Evolutionary conservation across 106 monocot species (phyloP).

Genomic region (Dioscorea zingiberensis): DNA sequence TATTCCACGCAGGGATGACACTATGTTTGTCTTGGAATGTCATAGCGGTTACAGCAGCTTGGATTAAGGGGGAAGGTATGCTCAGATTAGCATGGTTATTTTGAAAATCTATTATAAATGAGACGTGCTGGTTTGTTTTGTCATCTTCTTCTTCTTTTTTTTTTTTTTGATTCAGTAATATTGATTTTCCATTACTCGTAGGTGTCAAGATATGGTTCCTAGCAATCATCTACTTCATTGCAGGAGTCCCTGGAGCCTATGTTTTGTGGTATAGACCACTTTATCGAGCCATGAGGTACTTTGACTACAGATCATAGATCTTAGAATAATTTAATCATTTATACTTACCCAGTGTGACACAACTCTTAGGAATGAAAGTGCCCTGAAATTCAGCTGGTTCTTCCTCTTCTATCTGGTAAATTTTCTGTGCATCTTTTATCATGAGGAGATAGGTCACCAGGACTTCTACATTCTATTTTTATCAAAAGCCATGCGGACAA

Average conservation of each 20-base stretch:
- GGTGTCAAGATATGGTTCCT: constrained; percentile 68
- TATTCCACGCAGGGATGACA: constrained; percentile 30
- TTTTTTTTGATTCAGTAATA: not conserved
- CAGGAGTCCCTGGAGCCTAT: constrained; percentile 65
- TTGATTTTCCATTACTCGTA: constrained; percentile 12
- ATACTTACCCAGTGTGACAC: not conserved
- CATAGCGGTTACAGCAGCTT: constrained; percentile 66
- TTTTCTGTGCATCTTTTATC: not conserved
- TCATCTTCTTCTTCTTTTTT: too few species aligned
- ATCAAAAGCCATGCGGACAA: too few species aligned
- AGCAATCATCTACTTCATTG: constrained; percentile 65
- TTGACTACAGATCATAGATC: not conserved
- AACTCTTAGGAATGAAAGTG: constrained; percentile 61
- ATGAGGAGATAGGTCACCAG: too few species aligned
- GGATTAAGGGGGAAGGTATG: constrained; percentile 61
- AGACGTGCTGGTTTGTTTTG: not conserved
- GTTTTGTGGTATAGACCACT: constrained; percentile 73
- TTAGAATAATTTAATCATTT: not conserved
- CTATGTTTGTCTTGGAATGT: constrained; percentile 59
- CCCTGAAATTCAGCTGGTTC: constrained; percentile 63
- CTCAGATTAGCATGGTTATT: not conserved
- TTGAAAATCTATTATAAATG: too few species aligned
- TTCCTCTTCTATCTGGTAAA: constrained; percentile 54
- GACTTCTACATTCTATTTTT: too few species aligned
- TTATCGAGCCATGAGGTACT: constrained; percentile 65